A percentile compares a stretch with the other conserved stretches of the same genome.
Evolutionary conservation across 495 filamentous ascomycete genomes (phyloP).

Genomic region (Daldinia childiae): DNA sequence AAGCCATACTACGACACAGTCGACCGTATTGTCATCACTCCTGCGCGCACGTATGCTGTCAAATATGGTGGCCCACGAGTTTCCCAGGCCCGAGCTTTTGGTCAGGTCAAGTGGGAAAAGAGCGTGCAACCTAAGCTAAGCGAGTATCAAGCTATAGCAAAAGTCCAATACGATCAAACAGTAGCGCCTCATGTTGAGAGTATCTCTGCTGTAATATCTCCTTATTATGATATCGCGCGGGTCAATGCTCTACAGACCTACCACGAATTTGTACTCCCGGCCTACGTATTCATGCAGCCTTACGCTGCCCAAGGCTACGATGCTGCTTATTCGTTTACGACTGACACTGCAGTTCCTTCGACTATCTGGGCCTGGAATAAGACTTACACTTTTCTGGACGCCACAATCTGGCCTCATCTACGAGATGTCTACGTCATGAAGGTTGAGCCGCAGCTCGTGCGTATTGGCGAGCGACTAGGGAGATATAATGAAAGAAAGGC

Average conservation of each 20-base stretch:
- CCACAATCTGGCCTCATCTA: slow-evolving; percentile 80
- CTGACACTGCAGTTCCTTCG: slow-evolving; percentile 77
- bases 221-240: slow-evolving; percentile 75
- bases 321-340: slow-evolving; percentile 70
- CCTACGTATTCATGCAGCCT: slow-evolving; percentile 75
- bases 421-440: slow-evolving; percentile 84
- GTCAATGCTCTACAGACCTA: slow-evolving; percentile 71
- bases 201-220: slow-evolving; percentile 63
- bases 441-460: slow-evolving; percentile 92
- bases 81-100: slow-evolving; percentile 68
- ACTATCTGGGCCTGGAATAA: slow-evolving; percentile 73
- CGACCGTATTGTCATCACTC: slow-evolving; percentile 72
- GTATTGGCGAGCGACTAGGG: slow-evolving; percentile 89
- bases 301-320: slow-evolving; percentile 76
- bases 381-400: slow-evolving; percentile 71
- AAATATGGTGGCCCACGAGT: slow-evolving; percentile 83
- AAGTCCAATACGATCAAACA: slow-evolving; percentile 71
- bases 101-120: slow-evolving; percentile 78
- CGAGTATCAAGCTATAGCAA: slow-evolving; percentile 65
- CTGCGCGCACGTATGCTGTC: slow-evolving; percentile 69
- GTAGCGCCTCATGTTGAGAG: slow-evolving; percentile 79
- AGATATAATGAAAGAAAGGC: slow-evolving; percentile 63
- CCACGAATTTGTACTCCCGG: slow-evolving; percentile 75
- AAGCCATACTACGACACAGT: slow-evolving; percentile 77
- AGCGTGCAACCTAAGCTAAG: slow-evolving; percentile 77